Base-by-base conservation (phyloP, 805 yeast species). In the Candida adriatica region DNA sequence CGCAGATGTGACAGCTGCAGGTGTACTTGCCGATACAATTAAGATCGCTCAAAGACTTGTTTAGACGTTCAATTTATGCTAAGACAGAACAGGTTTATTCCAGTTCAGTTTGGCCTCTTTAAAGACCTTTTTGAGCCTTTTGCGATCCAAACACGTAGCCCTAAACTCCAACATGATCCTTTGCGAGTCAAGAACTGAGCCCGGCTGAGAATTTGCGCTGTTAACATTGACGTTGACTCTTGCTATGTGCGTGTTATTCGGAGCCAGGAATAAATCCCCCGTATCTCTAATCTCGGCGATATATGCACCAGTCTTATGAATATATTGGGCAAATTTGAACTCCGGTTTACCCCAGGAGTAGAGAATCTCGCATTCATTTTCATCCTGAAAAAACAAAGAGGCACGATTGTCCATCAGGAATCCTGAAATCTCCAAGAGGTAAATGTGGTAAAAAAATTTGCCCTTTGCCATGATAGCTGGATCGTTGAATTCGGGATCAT, bases 341-440 rank as follows among this genome's bases (percentile, higher is more conserved):
- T 63, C 64, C 2, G 95, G 94, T 35, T 67, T 72, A 2, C 97
- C 97, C 97, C 97, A 90, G 13, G 95, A 82, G 55, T 87, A 90
- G 13, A 65, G 52, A 14, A 88, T 78, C 27, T 84, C 87, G 45
- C 83, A 73, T 16, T 62, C 63, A 5, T 38, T 61, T 17, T 61
- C 58, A 26, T 64, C 69, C 29, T 66, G 65, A 54, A 83, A 69
- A 43, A 76, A 76, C 13, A 67, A 57, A 0, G 92, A 74, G 1
- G 94, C 79, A 33, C 94, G 62, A 47, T 81, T 80, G 50, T 92
- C 98, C 36, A 87, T 62, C 36, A 85, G 63, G 53, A 87, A 92
- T 3, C 85, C 95, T 13, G 79, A 63, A 21, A 59, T 62, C 38
- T 75, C 77, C 39, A 92, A 62, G 16, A 90, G 59, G 47, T 73